Conservation (phyloP, 2,329 filamentous ascomycete genomes). For the Bipolaris sorokiniana region DNA sequence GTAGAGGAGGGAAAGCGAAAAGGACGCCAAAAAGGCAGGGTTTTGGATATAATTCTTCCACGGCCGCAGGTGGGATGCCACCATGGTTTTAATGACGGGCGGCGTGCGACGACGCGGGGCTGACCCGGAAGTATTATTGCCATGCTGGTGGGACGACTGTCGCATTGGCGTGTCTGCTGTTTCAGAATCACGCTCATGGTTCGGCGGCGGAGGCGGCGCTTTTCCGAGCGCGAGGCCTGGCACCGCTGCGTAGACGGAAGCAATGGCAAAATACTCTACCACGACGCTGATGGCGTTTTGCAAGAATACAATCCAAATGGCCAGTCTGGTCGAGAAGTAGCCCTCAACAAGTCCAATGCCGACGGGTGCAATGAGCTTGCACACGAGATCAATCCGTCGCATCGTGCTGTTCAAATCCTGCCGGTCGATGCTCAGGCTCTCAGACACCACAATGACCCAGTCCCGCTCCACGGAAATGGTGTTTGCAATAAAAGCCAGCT, state of each 20-base stretch:
- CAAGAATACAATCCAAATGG: conserved; percentile 57
- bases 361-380: conserved; percentile 63
- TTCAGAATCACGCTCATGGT: conserved; percentile 9
- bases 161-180: conserved; percentile 9
- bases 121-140: conserved; percentile 2
- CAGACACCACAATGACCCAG: conserved; percentile 66
- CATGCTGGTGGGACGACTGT: conserved; percentile 7
- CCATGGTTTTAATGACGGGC: conserved; percentile 3
- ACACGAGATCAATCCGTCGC: conserved; percentile 64
- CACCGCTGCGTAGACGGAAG: conserved; percentile 47
- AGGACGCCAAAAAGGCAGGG: conserved; percentile 64
- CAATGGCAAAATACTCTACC: conserved; percentile 62
- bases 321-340: conserved; percentile 56
- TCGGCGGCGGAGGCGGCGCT: conserved; percentile 2
- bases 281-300: conserved; percentile 58
- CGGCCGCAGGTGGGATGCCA: conserved; percentile 16
- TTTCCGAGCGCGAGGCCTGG: conserved; percentile 35
- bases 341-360: conserved; percentile 58
- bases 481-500: conserved; percentile 69
- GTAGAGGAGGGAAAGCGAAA: conserved; percentile 66
- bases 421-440: conserved; percentile 36
- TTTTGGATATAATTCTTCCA: conserved; percentile 59
- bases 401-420: conserved; percentile 63
- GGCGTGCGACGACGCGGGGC: conserved; percentile 6
- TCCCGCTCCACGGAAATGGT: conserved; percentile 73